These are phyloP conservation scores for Chenopodium formosanum DNA, from an alignment of 148 eudicot genomes.

Conservation along the genomic window DNA sequence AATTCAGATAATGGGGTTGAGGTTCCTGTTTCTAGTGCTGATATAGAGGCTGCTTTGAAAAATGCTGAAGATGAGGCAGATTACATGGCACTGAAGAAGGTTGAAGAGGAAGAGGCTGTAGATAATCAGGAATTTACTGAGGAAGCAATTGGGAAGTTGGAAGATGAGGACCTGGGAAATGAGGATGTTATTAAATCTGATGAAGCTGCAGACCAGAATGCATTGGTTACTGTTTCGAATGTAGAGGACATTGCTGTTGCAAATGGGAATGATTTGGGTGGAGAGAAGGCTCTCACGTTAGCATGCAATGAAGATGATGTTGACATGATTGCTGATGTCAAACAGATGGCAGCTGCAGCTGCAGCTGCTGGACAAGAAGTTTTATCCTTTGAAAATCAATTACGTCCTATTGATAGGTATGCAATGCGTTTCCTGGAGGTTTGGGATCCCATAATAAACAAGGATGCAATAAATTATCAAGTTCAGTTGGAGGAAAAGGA, in stretches of 20 bases:
- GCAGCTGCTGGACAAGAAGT: constrained; percentile 92
- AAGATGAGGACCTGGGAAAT: constrained; percentile 84
- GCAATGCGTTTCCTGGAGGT: constrained; percentile 87
- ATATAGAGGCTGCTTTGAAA: constrained; percentile 97
- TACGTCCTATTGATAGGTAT: constrained; percentile 96
- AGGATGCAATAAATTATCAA: constrained; percentile 54
- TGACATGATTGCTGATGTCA: constrained; percentile 98
- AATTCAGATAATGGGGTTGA: constrained; percentile 36
- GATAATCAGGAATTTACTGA: constrained; percentile 97
- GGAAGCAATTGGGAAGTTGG: constrained; percentile 75
- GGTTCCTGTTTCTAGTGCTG: constrained; percentile 66
- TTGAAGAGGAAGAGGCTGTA: constrained; percentile 98
- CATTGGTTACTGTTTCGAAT: constrained; percentile 37
- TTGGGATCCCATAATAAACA: constrained; percentile 93
- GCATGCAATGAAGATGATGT: constrained; percentile 79
- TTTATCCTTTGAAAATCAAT: constrained; percentile 78
- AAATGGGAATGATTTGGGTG: constrained; percentile 42
- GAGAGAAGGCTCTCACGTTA: constrained; percentile 52
- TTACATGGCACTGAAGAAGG: constrained; percentile 96
- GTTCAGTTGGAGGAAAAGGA: constrained; percentile 72
- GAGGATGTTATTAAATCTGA: constrained; percentile 67
- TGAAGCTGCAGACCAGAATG: constrained; percentile 49
- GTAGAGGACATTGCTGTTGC: constrained; percentile 30
- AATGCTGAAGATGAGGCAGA: constrained; percentile 99
- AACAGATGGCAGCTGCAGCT: constrained; percentile 98